Base-by-base conservation (phyloP, 345 rosid genomes). In the Turnera subulata region DNA sequence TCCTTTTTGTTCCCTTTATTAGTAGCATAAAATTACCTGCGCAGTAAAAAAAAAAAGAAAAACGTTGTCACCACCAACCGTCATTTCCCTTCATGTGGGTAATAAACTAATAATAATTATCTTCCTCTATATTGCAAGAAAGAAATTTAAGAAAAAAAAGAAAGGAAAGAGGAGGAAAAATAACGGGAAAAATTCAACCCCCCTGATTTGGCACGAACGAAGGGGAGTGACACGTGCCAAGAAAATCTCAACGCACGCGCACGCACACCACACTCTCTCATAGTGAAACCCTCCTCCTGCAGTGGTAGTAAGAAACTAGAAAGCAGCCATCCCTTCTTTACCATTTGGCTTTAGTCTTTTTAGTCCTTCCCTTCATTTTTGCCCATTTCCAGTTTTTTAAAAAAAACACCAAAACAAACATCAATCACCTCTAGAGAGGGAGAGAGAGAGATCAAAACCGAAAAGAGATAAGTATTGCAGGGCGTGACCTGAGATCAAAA, bases 401-500 rank as follows among this genome's bases (percentile, higher is more conserved):
- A n/a, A n/a, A n/a, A n/a, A 8, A n/a, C 26, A 13, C 19, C 17
- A 7, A 14, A 18, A 12, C 11, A 8, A 6, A 3, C n/a, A 6
- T 1, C 1, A 18, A 20, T 7, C 1, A 26, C 12, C 23, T 0
- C 17, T 5, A 25, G 6, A 23, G 23, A 43, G 20, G 23, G 13
- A 2, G 16, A 19, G 0, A 11, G 26, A 17, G 8, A 23, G 13
- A 23, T 0, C 22, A 7, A 37, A 11, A 23, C 1, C 22, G 8
- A 37, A 11, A 0, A 17, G 8, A 21, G 33, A 1, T 5, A 29
- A n/a, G n/a, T 17, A 24, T 16, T 6, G 29, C 47, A 26, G 35
- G 67, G 73, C 37, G 84, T 19, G 71, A 81, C 83, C 85, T 70
- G 67, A 63, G 74, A 77, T 66, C 74, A 63, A 20, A 23, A 66